phyloP scores from a whole-genome alignment of 169 alveolate genomes.

The Eimeria zaria region DNA sequence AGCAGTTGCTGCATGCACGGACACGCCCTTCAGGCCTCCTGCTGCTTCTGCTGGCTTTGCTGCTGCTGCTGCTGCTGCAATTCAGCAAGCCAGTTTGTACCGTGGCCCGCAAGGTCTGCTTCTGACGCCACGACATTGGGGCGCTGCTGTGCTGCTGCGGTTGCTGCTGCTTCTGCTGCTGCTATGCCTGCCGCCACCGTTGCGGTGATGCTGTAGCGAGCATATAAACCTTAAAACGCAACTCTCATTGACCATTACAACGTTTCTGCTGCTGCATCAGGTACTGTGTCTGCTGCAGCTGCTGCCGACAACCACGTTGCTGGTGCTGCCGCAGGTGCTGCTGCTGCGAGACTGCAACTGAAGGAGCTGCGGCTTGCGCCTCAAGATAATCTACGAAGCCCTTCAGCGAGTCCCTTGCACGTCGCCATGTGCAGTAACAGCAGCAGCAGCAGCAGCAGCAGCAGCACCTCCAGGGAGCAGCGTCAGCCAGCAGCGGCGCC shows the following conservation, averaged over 20 bases:
- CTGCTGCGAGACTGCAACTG: neutral
- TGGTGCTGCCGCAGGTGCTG: neutral
- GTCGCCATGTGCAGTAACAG: neutral
- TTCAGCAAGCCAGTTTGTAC: slow-evolving; percentile 53
- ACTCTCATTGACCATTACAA: neutral
- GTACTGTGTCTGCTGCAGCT: neutral
- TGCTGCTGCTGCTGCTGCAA: slow-evolving; percentile 5
- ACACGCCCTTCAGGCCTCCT: neutral
- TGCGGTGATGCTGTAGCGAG: neutral
- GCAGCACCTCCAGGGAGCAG: too few relatives aligned
- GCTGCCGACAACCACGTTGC: slow-evolving; percentile 31
- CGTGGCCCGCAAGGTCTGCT: slow-evolving; percentile 12
- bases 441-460: slow-evolving; percentile 9
- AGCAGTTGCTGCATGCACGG: slow-evolving; percentile 32
- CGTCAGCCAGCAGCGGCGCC: too few relatives aligned
- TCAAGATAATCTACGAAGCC: neutral
- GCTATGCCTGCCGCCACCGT: slow-evolving; percentile 16
- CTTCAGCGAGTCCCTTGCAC: neutral
- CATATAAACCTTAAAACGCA: neutral
- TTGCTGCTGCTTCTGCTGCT: slow-evolving; percentile 48
- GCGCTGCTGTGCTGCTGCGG: slow-evolving; percentile 28
- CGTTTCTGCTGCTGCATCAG: neutral
- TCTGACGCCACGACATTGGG: slow-evolving; percentile 66
- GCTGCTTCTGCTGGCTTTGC: slow-evolving; percentile 30
- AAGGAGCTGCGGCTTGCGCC: neutral